A percentile compares a stretch with the other conserved stretches of the same genome.
Evolutionary conservation across 371 early-diverging fungal species (phyloP).

Genomic region (Chytridium lagenaria): DNA sequence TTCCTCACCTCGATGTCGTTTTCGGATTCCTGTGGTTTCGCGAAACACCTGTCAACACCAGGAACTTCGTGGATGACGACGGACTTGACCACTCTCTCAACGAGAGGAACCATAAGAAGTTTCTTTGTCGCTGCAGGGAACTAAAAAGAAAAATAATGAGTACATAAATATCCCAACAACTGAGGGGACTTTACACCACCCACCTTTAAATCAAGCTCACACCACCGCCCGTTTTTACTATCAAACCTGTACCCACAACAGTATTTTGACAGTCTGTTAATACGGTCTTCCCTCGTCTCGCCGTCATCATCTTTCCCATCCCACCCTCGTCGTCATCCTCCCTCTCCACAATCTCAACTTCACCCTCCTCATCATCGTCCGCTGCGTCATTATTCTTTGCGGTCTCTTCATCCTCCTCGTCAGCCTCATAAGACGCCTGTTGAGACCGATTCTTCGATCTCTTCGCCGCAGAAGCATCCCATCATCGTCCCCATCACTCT

Average conservation of each 20-base stretch:
- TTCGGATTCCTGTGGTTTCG: slow-evolving; percentile 74
- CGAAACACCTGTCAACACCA: slow-evolving; percentile 80
- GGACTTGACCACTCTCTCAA: slow-evolving; percentile 71
- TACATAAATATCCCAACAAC: background rate
- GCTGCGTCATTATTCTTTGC: slow-evolving; percentile 47
- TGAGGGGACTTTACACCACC: background rate
- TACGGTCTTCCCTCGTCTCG: slow-evolving; percentile 60
- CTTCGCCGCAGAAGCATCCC: slow-evolving; percentile 74
- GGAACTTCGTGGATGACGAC: slow-evolving; percentile 86
- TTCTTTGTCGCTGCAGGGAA: slow-evolving; percentile 91
- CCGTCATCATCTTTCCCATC: slow-evolving; percentile 53
- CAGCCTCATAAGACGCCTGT: slow-evolving; percentile 76
- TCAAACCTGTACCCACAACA: slow-evolving; percentile 73
- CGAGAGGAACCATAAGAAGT: slow-evolving; percentile 89
- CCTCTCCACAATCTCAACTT: slow-evolving; percentile 36
- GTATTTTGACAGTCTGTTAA: slow-evolving; percentile 49
- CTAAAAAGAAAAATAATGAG: slow-evolving; percentile 31
- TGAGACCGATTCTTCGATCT: slow-evolving; percentile 65
- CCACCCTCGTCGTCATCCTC: slow-evolving; percentile 46
- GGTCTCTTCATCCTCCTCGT: slow-evolving; percentile 74
- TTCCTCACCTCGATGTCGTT: slow-evolving; percentile 71
- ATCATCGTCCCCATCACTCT: slow-evolving; percentile 63
- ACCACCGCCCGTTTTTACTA: slow-evolving; percentile 70
- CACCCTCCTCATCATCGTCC: slow-evolving; percentile 63
- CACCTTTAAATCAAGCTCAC: slow-evolving; percentile 72